These are phyloP conservation scores for Ascochyta fabae DNA, from an alignment of 2,329 filamentous ascomycete genomes.

Conservation along the genomic window DNA sequence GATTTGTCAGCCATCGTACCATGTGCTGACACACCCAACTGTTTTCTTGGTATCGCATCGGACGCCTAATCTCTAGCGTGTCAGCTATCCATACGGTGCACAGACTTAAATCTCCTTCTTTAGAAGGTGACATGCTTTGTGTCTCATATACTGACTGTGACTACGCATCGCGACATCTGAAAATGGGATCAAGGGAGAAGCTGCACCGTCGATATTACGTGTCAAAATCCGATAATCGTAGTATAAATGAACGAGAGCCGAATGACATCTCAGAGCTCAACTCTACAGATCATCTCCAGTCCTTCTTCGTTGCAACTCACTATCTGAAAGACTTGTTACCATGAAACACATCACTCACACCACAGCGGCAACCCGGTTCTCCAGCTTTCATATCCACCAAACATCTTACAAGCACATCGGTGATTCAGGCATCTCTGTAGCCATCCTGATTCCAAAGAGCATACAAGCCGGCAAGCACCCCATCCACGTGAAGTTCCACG, in stretches of 20 bases:
- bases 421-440: constrained; percentile 35
- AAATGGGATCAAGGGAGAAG: neutral
- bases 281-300: neutral
- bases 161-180: neutral
- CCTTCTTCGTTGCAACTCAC: neutral
- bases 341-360: neutral
- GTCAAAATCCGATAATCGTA: neutral
- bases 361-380: constrained; percentile 26
- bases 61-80: neutral
- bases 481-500: constrained; percentile 49
- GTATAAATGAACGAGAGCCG: no score
- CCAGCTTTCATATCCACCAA: constrained; percentile 43
- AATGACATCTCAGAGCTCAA: no score
- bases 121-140: neutral
- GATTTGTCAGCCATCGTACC: neutral
- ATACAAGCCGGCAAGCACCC: constrained; percentile 25
- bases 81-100: neutral
- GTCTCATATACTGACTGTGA: neutral
- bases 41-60: neutral
- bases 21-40: constrained; percentile 5
- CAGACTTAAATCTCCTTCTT: constrained; percentile 6
- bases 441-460: constrained; percentile 43
- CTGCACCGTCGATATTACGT: neutral
- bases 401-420: constrained; percentile 45
- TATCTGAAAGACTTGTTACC: no score